Conservation (phyloP, 75 land plant species). For the Azolla pinnata region DNA sequence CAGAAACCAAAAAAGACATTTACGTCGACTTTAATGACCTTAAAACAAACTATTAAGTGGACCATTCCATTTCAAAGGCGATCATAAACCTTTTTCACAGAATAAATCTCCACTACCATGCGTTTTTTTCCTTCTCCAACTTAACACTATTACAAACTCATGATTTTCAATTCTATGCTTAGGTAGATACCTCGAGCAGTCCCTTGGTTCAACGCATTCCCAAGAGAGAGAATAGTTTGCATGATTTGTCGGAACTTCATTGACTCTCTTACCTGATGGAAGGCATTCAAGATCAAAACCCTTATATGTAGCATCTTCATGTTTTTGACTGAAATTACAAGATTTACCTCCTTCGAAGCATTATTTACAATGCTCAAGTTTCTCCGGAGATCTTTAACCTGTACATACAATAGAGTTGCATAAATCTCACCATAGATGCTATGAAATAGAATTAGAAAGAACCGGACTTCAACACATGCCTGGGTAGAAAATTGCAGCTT, state of each 20-base stretch:
- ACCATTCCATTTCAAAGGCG: too few species aligned
- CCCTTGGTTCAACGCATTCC: conserved; percentile 97
- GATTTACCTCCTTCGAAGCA: conserved; percentile 67
- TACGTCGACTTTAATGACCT: too few species aligned
- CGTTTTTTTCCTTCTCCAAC: too few species aligned
- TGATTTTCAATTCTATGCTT: not conserved
- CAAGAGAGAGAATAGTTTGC: conserved; percentile 94
- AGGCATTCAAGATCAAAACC: too few species aligned
- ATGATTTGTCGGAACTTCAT: conserved; percentile 72
- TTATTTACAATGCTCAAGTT: conserved; percentile 63
- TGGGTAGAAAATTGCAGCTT: conserved; percentile 81
- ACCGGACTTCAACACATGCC: conserved; percentile 55
- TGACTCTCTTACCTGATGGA: conserved; percentile 80
- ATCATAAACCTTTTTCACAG: too few species aligned
- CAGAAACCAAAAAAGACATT: too few species aligned
- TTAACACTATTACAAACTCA: not conserved
- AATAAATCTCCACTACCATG: too few species aligned
- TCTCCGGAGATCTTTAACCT: conserved; percentile 72
- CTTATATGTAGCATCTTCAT: too few species aligned
- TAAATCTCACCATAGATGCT: too few species aligned
- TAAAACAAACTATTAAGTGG: too few species aligned
- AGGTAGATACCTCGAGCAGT: conserved; percentile 88
- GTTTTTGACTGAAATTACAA: too few species aligned
- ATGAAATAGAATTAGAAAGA: too few species aligned
- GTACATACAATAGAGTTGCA: conserved; percentile 6